These are phyloP conservation scores for Wickerhamiella brachini DNA, from an alignment of 805 yeast species.

Conservation along the genomic window DNA sequence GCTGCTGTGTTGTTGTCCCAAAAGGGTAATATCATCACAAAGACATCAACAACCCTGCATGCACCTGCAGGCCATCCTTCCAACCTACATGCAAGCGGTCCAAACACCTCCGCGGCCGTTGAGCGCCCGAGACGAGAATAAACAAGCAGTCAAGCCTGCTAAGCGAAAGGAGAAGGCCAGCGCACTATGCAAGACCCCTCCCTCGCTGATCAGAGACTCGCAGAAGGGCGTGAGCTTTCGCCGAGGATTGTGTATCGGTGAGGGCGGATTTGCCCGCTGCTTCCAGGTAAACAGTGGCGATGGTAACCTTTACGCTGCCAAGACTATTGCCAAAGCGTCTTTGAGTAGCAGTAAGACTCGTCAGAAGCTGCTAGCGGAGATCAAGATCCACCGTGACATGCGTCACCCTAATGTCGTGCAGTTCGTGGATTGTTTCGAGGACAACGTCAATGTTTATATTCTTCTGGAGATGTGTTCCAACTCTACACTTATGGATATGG, in stretches of 20 bases:
- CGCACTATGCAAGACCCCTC: slow-evolving; percentile 91
- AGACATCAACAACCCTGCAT: neutral
- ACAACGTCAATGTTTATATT: slow-evolving; percentile 85
- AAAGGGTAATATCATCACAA: slow-evolving; percentile 1
- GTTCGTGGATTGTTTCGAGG: slow-evolving; percentile 94
- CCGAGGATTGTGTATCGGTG: slow-evolving; percentile 84
- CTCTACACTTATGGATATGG: slow-evolving; percentile 84
- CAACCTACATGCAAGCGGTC: neutral
- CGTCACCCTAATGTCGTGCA: slow-evolving; percentile 81
- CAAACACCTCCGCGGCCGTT: slow-evolving; percentile 2
- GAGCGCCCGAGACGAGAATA: slow-evolving; percentile 1
- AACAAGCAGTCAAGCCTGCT: neutral
- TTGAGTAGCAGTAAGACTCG: slow-evolving; percentile 83
- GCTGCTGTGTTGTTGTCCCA: slow-evolving; percentile 1
- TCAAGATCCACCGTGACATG: slow-evolving; percentile 85
- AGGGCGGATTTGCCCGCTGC: slow-evolving; percentile 98
- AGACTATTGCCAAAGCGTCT: slow-evolving; percentile 93
- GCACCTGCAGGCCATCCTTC: neutral
- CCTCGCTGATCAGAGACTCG: slow-evolving; percentile 78
- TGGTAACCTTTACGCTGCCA: slow-evolving; percentile 86
- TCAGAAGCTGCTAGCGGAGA: slow-evolving; percentile 66
- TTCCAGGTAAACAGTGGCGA: slow-evolving; percentile 84
- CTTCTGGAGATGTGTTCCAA: slow-evolving; percentile 89
- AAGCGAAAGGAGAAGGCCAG: slow-evolving; percentile 63
- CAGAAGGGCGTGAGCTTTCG: slow-evolving; percentile 28